phyloP scores from a whole-genome alignment of 768 basidiomycete genomes.

The Calocybe indica region DNA sequence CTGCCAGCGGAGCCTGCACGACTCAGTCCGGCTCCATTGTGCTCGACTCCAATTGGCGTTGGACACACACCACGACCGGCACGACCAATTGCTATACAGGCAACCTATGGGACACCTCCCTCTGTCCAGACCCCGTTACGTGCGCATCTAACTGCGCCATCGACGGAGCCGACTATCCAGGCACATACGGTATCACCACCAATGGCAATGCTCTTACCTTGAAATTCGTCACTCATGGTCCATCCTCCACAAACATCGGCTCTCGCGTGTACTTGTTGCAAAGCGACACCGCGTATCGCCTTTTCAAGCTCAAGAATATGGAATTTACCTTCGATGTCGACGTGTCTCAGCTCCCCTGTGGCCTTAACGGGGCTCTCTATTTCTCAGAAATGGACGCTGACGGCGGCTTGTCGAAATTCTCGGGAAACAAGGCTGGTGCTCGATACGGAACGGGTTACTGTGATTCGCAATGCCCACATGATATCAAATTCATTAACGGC shows the following conservation, averaged over 20 bases:
- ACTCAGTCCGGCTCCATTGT: conserved; percentile 24
- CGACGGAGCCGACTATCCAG: conserved; percentile 41
- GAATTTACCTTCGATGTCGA: conserved; percentile 61
- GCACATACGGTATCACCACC: conserved; percentile 47
- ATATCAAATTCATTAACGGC: conserved; percentile 61
- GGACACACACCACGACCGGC: conserved; percentile 32
- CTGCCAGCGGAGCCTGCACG: conserved; percentile 25
- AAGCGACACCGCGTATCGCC: conserved; percentile 34
- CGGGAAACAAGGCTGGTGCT: conserved; percentile 48
- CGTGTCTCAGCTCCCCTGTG: conserved; percentile 50
- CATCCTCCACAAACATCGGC: conserved; percentile 26
- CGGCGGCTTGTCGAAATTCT: conserved; percentile 41
- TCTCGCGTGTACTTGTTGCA: conserved; percentile 43
- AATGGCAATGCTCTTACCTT: conserved; percentile 38
- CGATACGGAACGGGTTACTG: conserved; percentile 63
- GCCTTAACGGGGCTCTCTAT: conserved; percentile 59
- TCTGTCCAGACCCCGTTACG: conserved; percentile 42
- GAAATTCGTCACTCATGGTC: conserved; percentile 33
- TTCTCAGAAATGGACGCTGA: conserved; percentile 56
- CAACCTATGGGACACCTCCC: conserved; percentile 43
- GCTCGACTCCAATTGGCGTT: conserved; percentile 48
- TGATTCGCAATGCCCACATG: conserved; percentile 57
- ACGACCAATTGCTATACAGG: conserved; percentile 43
- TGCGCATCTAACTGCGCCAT: conserved; percentile 40
- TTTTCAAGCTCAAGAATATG: conserved; percentile 47